Base-by-base conservation (phyloP, 1,284 basidiomycete genomes). In the Heterobasidion irregulare region DNA sequence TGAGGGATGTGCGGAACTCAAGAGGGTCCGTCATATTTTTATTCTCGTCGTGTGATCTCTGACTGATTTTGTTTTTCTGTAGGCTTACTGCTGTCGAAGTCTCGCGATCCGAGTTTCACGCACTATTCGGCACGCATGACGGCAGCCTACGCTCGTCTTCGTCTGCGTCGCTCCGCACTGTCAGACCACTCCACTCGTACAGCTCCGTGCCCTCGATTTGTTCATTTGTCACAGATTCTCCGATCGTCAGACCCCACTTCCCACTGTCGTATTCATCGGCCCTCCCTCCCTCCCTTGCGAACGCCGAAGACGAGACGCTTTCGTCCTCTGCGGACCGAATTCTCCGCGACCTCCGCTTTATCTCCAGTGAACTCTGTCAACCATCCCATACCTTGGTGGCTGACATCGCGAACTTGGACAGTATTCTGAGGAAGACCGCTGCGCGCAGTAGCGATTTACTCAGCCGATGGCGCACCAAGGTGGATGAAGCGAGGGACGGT, bases 71-170 rank as follows among this genome's bases (percentile, higher is more conserved):
- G 49, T 47, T 55, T 47, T 15, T 52, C 34, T 46, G 19, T 54
- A 88, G 86, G 41, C 68, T 87, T 45, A 87, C 84, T n/a, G 76
- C 86, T 13, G 62, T 80, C 45, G 82, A 89, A 55, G 79, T 89
- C 10, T 79, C 79, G 19, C 80, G 78, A 64, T 78, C 81, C 6
- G 79, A 84, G 59, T 84, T 84, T 57, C 76, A 79, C 34, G 62
- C 63, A 16, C 80, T 77, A 0, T 88, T 89, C 64, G 80, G 77
- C 47, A 63, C 70, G 32, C 75, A 78, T 15, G 67, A 71, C 8
- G 77, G 78, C 48, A 65, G 65, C 15, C 60, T 70, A 32, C 76
- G 82, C 12, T 73, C 79, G 16, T 68, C 67, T 33, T 84, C 83
- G 6, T 75, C 78, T 19, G 69, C 80, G 19, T 85, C 82, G 5